Evolutionary conservation across 345 rosid genomes (phyloP).

Genomic region (Sonneratia alba): DNA sequence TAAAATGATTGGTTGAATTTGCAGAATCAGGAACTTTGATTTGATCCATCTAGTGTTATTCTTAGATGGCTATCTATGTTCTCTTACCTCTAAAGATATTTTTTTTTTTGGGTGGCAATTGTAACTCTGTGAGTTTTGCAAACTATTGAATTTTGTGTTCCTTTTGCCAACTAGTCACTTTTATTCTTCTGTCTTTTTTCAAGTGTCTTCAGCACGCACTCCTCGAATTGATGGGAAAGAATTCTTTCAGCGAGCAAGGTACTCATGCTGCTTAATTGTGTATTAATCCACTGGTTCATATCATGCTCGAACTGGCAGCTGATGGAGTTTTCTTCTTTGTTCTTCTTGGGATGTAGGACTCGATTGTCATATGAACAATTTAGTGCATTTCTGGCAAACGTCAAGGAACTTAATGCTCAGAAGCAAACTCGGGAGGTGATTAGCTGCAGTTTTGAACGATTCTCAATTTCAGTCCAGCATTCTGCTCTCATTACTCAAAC

Average conservation of each 20-base stretch:
- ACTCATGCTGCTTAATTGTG: conserved; percentile 9
- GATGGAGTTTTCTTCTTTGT: neutral
- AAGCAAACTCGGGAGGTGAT: conserved; percentile 86
- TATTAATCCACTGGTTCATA: neutral
- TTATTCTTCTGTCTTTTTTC: neutral
- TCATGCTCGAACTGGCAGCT: neutral
- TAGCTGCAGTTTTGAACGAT: neutral
- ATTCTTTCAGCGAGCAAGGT: conserved; percentile 97
- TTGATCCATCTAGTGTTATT: neutral
- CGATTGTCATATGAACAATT: conserved; percentile 86
- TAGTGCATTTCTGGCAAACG: conserved; percentile 83
- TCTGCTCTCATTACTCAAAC: neutral
- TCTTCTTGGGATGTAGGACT: conserved; percentile 37
- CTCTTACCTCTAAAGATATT: no score
- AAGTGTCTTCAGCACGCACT: conserved; percentile 30
- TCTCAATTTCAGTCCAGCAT: neutral
- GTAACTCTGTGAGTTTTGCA: neutral
- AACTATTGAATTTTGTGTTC: conserved; percentile 2
- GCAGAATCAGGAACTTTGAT: neutral
- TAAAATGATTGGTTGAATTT: conserved; percentile 3
- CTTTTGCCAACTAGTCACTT: neutral
- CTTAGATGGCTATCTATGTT: neutral
- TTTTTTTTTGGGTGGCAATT: neutral
- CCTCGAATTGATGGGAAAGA: conserved; percentile 91
- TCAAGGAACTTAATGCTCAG: conserved; percentile 85